Conservation (phyloP, 78 protist species). For the Speleostelium caveatum region DNA sequence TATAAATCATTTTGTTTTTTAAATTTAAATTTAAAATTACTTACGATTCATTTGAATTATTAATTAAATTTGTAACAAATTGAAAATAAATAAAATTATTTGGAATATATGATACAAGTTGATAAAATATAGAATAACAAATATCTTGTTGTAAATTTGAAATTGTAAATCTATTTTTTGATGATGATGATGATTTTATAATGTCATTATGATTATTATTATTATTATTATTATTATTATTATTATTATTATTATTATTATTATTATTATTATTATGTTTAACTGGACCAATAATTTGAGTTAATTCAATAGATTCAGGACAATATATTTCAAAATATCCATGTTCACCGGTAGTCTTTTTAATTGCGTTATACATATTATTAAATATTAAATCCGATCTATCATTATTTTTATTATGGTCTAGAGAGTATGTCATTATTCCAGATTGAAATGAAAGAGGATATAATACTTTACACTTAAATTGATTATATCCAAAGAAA, state of each 20-base stretch:
- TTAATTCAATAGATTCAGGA: slow-evolving; percentile 27
- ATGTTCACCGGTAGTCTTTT: slow-evolving; percentile 18
- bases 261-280: not conserved
- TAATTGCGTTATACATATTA: slow-evolving; percentile 52
- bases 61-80: slow-evolving; percentile 28
- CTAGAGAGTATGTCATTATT: slow-evolving; percentile 4
- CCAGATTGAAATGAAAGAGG: slow-evolving; percentile 21
- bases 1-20: too few relatives aligned
- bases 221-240: not conserved
- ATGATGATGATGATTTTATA: not conserved
- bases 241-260: not conserved
- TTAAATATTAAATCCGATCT: slow-evolving; percentile 3
- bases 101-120: slow-evolving; percentile 39
- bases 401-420: not conserved
- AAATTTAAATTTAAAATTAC: too few relatives aligned
- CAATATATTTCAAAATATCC: slow-evolving; percentile 31
- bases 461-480: not conserved
- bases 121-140: slow-evolving; percentile 20
- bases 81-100: slow-evolving; percentile 29
- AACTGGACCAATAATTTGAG: slow-evolving; percentile 70
- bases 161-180: slow-evolving; percentile 34
- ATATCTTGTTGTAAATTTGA: slow-evolving; percentile 50
- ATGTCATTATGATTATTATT: too few relatives aligned
- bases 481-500: slow-evolving; percentile 32
- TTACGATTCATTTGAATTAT: slow-evolving; percentile 3